Conservation (phyloP, 1,284 basidiomycete genomes). For the Peniophora sp. region DNA sequence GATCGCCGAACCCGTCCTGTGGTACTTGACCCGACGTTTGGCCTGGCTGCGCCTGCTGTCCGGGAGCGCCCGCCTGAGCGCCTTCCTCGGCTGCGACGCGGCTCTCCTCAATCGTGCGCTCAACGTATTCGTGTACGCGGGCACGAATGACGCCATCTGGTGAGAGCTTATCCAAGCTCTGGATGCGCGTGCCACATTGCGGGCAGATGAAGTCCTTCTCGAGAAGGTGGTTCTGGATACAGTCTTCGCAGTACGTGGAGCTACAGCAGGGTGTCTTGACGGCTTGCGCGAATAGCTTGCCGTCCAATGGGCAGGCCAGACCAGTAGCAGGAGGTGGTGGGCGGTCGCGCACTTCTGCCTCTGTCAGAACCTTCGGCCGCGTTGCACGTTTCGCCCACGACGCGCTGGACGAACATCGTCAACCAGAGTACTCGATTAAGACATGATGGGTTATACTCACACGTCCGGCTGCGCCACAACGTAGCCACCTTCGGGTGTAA, state of each 20-base stretch:
- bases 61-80: neutral
- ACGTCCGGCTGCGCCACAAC: constrained; percentile 91
- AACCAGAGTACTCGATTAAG: too few species aligned
- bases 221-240: constrained; percentile 83
- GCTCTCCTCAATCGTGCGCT: constrained; percentile 77
- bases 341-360: constrained; percentile 78
- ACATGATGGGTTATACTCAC: constrained; percentile 62
- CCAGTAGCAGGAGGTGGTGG: constrained; percentile 64
- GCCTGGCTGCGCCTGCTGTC: neutral
- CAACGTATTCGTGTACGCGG: constrained; percentile 75
- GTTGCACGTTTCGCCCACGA: constrained; percentile 91
- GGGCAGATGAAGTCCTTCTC: constrained; percentile 93
- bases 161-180: constrained; percentile 77
- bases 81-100: constrained; percentile 8
- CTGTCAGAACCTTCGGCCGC: constrained; percentile 71
- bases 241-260: constrained; percentile 90
- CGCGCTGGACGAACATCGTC: constrained; percentile 37
- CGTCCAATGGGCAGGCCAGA: constrained; percentile 83
- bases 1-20: constrained; percentile 40
- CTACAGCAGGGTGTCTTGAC: constrained; percentile 89
- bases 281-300: constrained; percentile 83
- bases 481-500: constrained; percentile 93
- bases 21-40: constrained; percentile 24
- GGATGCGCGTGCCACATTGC: constrained; percentile 78
- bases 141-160: constrained; percentile 73